Percentiles rank a stretch among this genome's conserved stretches.
phyloP scores from a whole-genome alignment of 1,284 basidiomycete genomes.

The Gastroboletus turbinatus region DNA sequence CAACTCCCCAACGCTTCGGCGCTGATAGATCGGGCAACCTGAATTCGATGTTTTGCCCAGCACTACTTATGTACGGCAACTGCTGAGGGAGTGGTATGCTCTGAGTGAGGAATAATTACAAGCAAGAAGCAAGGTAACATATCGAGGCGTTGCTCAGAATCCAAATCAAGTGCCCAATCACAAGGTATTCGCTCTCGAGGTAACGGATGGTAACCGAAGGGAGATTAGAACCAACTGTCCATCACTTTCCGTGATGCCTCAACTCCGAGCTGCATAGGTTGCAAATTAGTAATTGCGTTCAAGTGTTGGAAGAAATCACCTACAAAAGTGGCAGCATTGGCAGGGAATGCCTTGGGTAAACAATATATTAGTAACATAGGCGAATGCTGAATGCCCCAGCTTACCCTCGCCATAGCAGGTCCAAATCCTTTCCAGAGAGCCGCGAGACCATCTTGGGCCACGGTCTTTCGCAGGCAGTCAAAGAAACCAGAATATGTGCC shows the following conservation, averaged over 20 bases:
- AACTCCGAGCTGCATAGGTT: slow-evolving; percentile 65
- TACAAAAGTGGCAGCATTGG: slow-evolving; percentile 95
- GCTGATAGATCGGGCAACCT: neutral
- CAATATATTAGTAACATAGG: slow-evolving; percentile 6
- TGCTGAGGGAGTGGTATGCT: neutral
- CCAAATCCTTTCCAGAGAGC: slow-evolving; percentile 98
- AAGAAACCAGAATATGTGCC: slow-evolving; percentile 94
- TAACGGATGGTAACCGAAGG: neutral
- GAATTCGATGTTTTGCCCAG: slow-evolving; percentile 1
- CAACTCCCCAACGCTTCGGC: neutral
- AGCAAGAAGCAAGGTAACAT: slow-evolving; percentile 9
- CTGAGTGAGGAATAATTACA: slow-evolving; percentile 11
- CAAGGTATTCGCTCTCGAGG: slow-evolving; percentile 8
- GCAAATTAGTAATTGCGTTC: slow-evolving; percentile 2
- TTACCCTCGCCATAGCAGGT: slow-evolving; percentile 91
- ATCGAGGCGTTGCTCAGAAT: slow-evolving; percentile 12
- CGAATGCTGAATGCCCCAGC: slow-evolving; percentile 25
- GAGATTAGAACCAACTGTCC: slow-evolving; percentile 57
- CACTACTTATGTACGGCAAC: slow-evolving; percentile 3
- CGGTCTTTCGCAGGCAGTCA: slow-evolving; percentile 91
- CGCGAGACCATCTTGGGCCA: slow-evolving; percentile 85
- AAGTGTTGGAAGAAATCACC: slow-evolving; percentile 38
- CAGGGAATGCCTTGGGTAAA: slow-evolving; percentile 76
- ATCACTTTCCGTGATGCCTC: slow-evolving; percentile 75
- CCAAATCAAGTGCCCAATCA: slow-evolving; percentile 4